Evolutionary conservation across 208 protist species (phyloP).

Genomic region (Phytomonas sp.): DNA sequence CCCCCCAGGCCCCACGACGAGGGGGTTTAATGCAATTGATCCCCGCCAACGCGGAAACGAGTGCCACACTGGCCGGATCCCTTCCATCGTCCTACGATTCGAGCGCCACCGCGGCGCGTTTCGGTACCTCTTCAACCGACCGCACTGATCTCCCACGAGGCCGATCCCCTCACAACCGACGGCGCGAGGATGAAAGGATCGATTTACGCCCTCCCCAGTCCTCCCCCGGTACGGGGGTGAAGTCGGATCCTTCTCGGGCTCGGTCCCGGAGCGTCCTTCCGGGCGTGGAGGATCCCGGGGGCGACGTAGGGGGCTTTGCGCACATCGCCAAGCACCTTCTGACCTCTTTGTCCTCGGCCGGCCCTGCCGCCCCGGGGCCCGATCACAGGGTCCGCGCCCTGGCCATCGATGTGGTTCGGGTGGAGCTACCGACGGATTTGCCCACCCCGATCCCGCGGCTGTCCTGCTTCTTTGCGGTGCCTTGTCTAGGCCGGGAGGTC

Average conservation of each 20-base stretch:
- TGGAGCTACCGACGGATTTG: slow-evolving; percentile 49
- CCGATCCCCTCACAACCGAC: background rate
- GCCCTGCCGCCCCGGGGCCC: background rate
- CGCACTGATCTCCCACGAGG: background rate
- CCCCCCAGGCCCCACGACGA: background rate
- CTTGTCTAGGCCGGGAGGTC: slow-evolving; percentile 38
- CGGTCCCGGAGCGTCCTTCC: background rate
- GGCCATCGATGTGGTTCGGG: slow-evolving; percentile 45
- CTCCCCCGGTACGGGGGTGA: background rate
- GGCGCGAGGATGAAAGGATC: background rate
- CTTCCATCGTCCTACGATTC: background rate
- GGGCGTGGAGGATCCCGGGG: background rate
- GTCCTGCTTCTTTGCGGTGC: slow-evolving; percentile 67
- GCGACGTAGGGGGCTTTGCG: slow-evolving; percentile 1
- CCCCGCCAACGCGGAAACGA: background rate
- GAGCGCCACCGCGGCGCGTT: background rate
- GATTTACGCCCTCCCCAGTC: background rate
- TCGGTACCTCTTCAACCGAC: background rate
- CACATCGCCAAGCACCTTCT: slow-evolving; percentile 5
- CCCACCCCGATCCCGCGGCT: slow-evolving; percentile 44
- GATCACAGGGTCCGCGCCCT: slow-evolving; percentile 11
- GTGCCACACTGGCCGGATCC: background rate
- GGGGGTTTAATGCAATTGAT: background rate
- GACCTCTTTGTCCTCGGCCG: background rate
- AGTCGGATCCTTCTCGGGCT: background rate